Conservation (phyloP, 495 filamentous ascomycete species). For the Xylaria cubensis region DNA sequence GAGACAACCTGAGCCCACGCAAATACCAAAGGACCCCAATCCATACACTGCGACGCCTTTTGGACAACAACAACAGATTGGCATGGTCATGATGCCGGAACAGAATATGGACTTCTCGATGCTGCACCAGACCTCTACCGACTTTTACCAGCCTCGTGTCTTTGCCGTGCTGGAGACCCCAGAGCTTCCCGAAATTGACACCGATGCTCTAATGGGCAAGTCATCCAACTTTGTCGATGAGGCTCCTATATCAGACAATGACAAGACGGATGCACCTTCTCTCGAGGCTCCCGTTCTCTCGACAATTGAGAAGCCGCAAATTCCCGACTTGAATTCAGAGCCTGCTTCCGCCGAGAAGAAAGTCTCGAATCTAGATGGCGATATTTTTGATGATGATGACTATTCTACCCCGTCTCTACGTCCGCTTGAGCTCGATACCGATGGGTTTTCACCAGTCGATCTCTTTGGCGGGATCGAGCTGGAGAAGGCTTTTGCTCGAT, state of each 20-base stretch:
- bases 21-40: constrained; percentile 68
- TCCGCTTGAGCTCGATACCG: constrained; percentile 42
- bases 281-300: constrained; percentile 53
- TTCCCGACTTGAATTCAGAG: constrained; percentile 41
- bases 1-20: constrained; percentile 48
- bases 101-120: constrained; percentile 70
- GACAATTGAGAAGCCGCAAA: constrained; percentile 34
- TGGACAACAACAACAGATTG: constrained; percentile 62
- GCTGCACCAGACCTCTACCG: constrained; percentile 54
- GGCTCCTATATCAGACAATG: constrained; percentile 55
- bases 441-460: constrained; percentile 42
- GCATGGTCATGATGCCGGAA: constrained; percentile 77
- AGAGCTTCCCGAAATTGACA: constrained; percentile 69
- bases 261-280: constrained; percentile 51
- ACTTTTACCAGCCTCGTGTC: constrained; percentile 74
- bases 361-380: constrained; percentile 32
- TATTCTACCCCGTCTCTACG: constrained; percentile 23
- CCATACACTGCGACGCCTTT: constrained; percentile 62
- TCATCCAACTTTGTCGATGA: constrained; percentile 54
- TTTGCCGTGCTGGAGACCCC: constrained; percentile 82
- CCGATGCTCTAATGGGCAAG: constrained; percentile 71
- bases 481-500: constrained; percentile 64
- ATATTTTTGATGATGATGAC: constrained; percentile 54
- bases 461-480: constrained; percentile 62
- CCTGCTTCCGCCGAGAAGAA: constrained; percentile 55